Percentiles rank a stretch among this genome's conserved stretches.
These are phyloP conservation scores for Marchantia polymorpha DNA, from an alignment of 225 moss, liverwort and hornwort species.

Conservation along the genomic window DNA sequence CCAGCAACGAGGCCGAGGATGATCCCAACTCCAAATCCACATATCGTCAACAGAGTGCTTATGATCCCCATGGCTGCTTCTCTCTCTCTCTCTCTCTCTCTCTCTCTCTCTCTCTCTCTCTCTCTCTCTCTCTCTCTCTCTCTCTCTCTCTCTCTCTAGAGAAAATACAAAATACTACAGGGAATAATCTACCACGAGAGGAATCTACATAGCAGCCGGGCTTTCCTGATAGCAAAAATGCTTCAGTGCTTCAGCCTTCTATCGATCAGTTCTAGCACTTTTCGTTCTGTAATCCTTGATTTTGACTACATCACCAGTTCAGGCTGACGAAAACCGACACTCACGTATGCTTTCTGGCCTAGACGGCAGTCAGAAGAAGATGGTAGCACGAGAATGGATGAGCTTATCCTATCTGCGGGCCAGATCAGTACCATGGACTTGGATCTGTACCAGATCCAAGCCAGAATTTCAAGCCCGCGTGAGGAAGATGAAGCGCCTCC, in stretches of 20 bases:
- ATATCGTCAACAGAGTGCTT: slow-evolving; percentile 30
- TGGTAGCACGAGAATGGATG: background rate
- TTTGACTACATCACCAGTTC: background rate
- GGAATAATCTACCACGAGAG: background rate
- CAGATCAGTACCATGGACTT: background rate
- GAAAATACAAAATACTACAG: background rate
- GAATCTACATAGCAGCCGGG: background rate
- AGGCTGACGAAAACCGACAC: background rate
- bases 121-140: slow-evolving; percentile 7
- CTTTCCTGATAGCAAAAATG: too few relatives aligned
- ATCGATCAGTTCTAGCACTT: background rate
- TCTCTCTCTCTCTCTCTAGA: background rate
- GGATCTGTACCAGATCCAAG: slow-evolving; percentile 4
- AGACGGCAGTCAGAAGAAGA: background rate
- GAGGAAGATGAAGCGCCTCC: background rate
- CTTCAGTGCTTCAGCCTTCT: background rate
- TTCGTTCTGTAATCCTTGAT: background rate
- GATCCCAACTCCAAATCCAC: slow-evolving; percentile 45
- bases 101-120: slow-evolving; percentile 6
- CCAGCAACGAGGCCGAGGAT: slow-evolving; percentile 41
- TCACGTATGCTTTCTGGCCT: background rate
- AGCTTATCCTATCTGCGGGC: background rate
- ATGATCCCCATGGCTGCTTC: slow-evolving; percentile 34
- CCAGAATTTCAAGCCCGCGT: background rate
- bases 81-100: background rate